These are phyloP conservation scores for Erythrophleum fordii DNA, from an alignment of 306 rosid genomes.

Conservation along the genomic window DNA sequence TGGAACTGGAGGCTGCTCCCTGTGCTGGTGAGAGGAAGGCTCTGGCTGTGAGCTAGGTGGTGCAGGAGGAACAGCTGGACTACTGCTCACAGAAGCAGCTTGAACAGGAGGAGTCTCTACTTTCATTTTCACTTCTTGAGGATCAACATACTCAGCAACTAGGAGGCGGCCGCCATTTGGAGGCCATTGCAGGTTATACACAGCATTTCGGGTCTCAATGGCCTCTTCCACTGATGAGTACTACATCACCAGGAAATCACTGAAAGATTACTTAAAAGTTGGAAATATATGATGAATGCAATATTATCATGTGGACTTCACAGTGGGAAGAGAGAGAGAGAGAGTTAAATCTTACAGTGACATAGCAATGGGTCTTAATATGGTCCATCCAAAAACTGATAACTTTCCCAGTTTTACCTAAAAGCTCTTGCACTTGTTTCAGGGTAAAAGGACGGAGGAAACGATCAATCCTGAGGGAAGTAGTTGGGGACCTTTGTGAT, in stretches of 20 bases:
- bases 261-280: background rate
- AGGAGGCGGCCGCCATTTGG: constrained; percentile 91
- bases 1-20: constrained; percentile 12
- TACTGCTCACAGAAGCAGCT: constrained; percentile 51
- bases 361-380: constrained; percentile 97
- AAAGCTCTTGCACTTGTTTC: constrained; percentile 94
- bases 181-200: constrained; percentile 95
- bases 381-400: constrained; percentile 97
- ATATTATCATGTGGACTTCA: background rate
- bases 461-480: constrained; percentile 79
- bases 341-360: constrained; percentile 65
- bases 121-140: constrained; percentile 79
- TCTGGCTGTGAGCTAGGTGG: constrained; percentile 34
- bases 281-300: constrained; percentile 6
- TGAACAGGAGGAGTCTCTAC: constrained; percentile 63
- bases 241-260: constrained; percentile 51
- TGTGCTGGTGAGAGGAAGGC: constrained; percentile 9
- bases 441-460: constrained; percentile 95
- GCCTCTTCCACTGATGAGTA: constrained; percentile 85
- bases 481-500: constrained; percentile 72
- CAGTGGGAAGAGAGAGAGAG: constrained; percentile 22
- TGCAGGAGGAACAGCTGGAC: constrained; percentile 49
- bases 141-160: constrained; percentile 82
- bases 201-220: constrained; percentile 79
- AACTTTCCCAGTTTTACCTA: constrained; percentile 83